These are phyloP conservation scores for Vinca minor DNA, from an alignment of 257 asterid species.

Conservation along the genomic window DNA sequence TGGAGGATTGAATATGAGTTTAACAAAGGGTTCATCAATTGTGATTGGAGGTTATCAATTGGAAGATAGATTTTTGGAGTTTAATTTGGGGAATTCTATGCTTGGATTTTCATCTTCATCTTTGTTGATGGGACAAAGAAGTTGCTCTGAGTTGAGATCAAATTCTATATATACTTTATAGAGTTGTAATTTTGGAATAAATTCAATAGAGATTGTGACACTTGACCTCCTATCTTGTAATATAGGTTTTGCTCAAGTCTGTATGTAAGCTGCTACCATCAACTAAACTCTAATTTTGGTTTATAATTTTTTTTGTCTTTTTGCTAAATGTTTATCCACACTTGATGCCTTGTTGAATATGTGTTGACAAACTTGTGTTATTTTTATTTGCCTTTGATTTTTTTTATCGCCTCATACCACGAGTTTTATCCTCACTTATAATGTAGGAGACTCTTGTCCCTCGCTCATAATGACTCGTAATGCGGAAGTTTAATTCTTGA, in stretches of 20 bases:
- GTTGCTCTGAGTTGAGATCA: slow-evolving; percentile 37
- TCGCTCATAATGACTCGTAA: no score
- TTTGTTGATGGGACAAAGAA: slow-evolving; percentile 27
- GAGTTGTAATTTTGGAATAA: not conserved
- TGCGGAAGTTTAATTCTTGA: no score
- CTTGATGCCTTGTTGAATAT: no score
- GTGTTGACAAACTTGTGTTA: no score
- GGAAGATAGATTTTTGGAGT: slow-evolving; percentile 66
- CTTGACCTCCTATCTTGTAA: not conserved
- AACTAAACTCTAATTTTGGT: not conserved
- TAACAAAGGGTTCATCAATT: slow-evolving; percentile 36
- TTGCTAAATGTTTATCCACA: no score
- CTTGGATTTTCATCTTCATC: slow-evolving; percentile 53
- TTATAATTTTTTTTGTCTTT: no score
- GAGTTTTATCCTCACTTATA: no score
- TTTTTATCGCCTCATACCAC: no score
- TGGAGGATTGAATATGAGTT: slow-evolving; percentile 57
- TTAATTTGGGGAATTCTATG: slow-evolving; percentile 63
- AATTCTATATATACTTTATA: not conserved
- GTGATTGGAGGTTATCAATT: slow-evolving; percentile 69
- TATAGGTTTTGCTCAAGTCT: no score
- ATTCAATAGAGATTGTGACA: not conserved
- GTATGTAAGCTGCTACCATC: not conserved
- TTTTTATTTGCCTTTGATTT: no score
- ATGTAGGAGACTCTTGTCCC: no score